Evolutionary conservation across 1,139 yeast species (phyloP).

Genomic region (Debaryomyces udenii): DNA sequence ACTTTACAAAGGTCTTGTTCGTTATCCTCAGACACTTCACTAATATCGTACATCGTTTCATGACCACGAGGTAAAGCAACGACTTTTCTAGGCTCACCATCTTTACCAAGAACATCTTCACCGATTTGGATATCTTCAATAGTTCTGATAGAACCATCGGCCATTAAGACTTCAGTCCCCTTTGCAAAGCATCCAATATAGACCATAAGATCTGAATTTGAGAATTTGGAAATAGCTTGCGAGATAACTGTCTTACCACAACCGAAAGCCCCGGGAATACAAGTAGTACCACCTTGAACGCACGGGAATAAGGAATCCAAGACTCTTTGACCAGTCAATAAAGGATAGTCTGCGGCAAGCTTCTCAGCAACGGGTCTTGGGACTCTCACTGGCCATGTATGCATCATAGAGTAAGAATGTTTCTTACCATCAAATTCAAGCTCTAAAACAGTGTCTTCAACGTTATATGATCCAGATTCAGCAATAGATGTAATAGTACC

Average conservation of each 20-base stretch:
- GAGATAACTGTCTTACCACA: constrained; percentile 99
- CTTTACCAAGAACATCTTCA: constrained; percentile 46
- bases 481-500: constrained; percentile 95
- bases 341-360: constrained; percentile 88
- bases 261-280: constrained; percentile 99
- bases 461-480: constrained; percentile 84
- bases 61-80: constrained; percentile 44
- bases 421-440: constrained; percentile 92
- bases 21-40: constrained; percentile 23
- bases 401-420: constrained; percentile 87
- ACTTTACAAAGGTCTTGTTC: constrained; percentile 20
- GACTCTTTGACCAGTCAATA: constrained; percentile 98
- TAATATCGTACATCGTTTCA: constrained; percentile 39
- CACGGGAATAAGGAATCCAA: constrained; percentile 96
- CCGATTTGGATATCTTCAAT: constrained; percentile 39
- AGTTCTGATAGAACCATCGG: constrained; percentile 36
- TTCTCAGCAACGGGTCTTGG: constrained; percentile 98
- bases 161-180: constrained; percentile 45
- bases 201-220: constrained; percentile 94
- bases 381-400: constrained; percentile 99
- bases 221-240: constrained; percentile 93
- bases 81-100: constrained; percentile 43
- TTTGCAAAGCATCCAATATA: constrained; percentile 73
- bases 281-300: constrained; percentile 99
- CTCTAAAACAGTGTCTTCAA: constrained; percentile 87